Evolutionary conservation across 1,139 yeast species (phyloP).

Genomic region (Ashbya aceris): DNA sequence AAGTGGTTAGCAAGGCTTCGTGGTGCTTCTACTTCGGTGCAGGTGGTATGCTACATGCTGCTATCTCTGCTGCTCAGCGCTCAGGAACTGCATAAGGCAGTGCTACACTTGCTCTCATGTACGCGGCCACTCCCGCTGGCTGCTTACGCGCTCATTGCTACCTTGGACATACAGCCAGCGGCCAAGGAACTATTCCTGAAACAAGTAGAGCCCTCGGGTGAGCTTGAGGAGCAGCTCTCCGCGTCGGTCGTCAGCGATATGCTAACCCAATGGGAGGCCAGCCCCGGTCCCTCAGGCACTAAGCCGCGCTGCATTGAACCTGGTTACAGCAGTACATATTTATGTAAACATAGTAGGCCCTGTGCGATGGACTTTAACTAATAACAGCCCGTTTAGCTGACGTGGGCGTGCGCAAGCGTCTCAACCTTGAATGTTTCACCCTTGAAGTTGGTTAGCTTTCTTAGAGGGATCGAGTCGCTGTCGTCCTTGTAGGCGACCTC

Average conservation of each 20-base stretch:
- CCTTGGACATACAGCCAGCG: constrained; percentile 41
- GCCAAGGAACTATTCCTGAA: no score
- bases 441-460: constrained; percentile 64
- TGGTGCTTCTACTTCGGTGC: not conserved
- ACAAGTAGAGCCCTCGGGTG: no score
- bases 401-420: constrained; percentile 59
- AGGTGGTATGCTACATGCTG: not conserved
- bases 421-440: constrained; percentile 68
- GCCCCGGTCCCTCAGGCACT: no score
- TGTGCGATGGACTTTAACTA: not conserved
- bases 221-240: no score
- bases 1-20: not conserved
- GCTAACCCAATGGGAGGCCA: no score
- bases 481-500: constrained; percentile 70
- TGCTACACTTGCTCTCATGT: not conserved
- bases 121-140: constrained; percentile 46
- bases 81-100: not conserved
- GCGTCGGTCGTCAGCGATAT: no score
- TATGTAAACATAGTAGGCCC: not conserved
- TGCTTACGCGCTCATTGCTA: constrained; percentile 57
- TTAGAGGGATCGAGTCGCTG: constrained; percentile 56
- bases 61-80: not conserved
- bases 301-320: no score
- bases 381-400: constrained; percentile 39
- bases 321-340: no score